Percentiles rank a stretch among this genome's conserved stretches.
phyloP scores from a whole-genome alignment of 192 early-diverging fungal species.

The Podila minutissima region DNA sequence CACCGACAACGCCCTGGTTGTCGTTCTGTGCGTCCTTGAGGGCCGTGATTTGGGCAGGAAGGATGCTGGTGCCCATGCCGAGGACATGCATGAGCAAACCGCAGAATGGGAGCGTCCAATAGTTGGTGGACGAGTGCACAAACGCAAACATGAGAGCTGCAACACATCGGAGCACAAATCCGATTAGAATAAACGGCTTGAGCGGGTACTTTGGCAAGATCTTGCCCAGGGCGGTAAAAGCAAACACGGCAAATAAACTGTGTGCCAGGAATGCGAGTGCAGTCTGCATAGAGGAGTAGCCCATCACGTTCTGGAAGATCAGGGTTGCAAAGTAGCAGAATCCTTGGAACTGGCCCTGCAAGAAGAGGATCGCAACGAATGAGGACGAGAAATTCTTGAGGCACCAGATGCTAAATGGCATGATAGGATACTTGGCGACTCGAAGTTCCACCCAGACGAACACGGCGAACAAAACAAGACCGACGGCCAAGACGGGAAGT shows the following conservation, averaged over 20 bases:
- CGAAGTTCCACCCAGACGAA: constrained; percentile 52
- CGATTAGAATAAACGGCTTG: constrained; percentile 33
- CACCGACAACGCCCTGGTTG: constrained; percentile 50
- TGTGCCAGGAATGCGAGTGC: constrained; percentile 55
- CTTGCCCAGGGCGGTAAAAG: constrained; percentile 44
- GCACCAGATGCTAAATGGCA: constrained; percentile 57
- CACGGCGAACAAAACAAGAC: constrained; percentile 41
- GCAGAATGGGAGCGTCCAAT: constrained; percentile 48
- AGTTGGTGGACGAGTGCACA: constrained; percentile 14
- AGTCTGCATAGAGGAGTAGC: constrained; percentile 52
- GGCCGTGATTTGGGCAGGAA: constrained; percentile 46
- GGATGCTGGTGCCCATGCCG: constrained; percentile 24
- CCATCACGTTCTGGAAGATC: constrained; percentile 57
- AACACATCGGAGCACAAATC: constrained; percentile 14
- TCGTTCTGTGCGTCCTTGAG: constrained; percentile 40
- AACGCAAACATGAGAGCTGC: constrained; percentile 43
- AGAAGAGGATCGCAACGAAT: constrained; percentile 52
- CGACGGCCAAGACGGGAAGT: constrained; percentile 36
- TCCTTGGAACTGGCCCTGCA: constrained; percentile 51
- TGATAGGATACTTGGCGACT: constrained; percentile 42
- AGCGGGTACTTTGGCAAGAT: constrained; percentile 43
- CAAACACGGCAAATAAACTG: constrained; percentile 44
- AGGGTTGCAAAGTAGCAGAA: constrained; percentile 55
- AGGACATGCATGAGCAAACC: constrained; percentile 37
- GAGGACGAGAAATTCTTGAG: constrained; percentile 57